phyloP scores from a whole-genome alignment of 1,284 basidiomycete genomes.

The Microbotryum scabiosae region DNA sequence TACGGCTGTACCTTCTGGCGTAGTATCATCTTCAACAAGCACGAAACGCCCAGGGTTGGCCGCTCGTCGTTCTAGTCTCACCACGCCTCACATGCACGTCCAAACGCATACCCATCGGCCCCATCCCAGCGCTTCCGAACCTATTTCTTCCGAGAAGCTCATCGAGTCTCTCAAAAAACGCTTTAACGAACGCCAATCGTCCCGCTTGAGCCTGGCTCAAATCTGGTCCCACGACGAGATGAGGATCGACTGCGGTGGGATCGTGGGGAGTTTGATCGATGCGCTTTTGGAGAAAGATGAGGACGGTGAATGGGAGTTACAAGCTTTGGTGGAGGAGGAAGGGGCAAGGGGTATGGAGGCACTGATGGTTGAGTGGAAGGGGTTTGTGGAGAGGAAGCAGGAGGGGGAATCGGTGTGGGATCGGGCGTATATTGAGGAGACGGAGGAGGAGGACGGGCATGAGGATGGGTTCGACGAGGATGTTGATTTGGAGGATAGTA shows the following conservation, averaged over 20 bases:
- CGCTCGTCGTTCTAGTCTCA: background rate
- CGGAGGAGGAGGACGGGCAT: background rate
- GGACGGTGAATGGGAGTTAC: background rate
- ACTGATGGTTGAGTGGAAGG: slow-evolving; percentile 1
- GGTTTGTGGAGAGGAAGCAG: background rate
- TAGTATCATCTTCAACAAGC: background rate
- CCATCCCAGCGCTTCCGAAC: background rate
- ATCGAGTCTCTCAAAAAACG: background rate
- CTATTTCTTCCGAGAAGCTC: background rate
- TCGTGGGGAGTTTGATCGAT: background rate
- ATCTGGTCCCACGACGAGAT: background rate
- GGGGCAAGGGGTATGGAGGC: background rate
- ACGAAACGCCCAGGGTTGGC: background rate
- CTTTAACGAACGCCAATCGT: background rate
- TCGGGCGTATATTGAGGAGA: background rate
- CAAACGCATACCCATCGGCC: background rate
- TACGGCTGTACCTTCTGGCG: background rate
- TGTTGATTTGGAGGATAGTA: background rate
- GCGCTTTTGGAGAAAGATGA: slow-evolving; percentile 2
- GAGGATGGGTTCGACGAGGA: background rate
- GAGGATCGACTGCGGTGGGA: slow-evolving; percentile 3
- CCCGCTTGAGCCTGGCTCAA: background rate
- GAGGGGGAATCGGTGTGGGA: background rate
- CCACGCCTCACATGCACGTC: slow-evolving; percentile 5
- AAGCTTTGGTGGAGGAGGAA: background rate